Evolutionary conservation across 345 rosid genomes (phyloP).

Genomic region (Bretschneidera sinensis): DNA sequence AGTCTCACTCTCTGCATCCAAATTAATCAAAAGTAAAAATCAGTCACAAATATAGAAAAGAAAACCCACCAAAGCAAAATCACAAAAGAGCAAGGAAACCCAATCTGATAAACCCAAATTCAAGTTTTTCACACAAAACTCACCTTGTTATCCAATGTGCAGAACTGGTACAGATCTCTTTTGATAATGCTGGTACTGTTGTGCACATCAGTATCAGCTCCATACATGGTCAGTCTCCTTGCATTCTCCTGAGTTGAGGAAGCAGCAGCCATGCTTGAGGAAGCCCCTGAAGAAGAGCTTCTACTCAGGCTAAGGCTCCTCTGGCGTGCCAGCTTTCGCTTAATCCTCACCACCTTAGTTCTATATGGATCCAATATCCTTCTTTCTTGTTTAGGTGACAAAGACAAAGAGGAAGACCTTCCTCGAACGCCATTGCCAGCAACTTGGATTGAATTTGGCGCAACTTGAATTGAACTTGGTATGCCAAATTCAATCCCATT

Average conservation of each 20-base stretch:
- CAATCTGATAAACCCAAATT: background rate
- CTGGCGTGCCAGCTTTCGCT: slow-evolving; percentile 61
- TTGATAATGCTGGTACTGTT: background rate
- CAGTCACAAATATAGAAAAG: background rate
- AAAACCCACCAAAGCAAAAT: background rate
- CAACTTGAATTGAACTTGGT: no score
- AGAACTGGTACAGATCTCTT: slow-evolving; percentile 32
- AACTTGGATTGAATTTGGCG: no score
- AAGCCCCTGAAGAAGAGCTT: slow-evolving; percentile 22
- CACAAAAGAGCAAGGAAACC: no score
- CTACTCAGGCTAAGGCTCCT: slow-evolving; percentile 34
- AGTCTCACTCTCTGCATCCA: slow-evolving; percentile 49
- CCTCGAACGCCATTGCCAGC: no score
- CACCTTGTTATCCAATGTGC: slow-evolving; percentile 51
- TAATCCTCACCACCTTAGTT: slow-evolving; percentile 55
- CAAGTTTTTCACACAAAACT: background rate
- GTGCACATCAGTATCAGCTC: background rate
- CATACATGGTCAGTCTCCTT: slow-evolving; percentile 23
- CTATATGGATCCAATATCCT: slow-evolving; percentile 31
- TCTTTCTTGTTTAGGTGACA: no score
- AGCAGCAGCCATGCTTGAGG: slow-evolving; percentile 11
- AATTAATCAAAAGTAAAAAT: background rate
- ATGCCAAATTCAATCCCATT: no score
- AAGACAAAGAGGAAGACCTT: no score
- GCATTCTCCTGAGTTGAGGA: slow-evolving; percentile 21